Conservation (phyloP, 2,329 filamentous ascomycete species). For the Aspergillus neotritici region DNA sequence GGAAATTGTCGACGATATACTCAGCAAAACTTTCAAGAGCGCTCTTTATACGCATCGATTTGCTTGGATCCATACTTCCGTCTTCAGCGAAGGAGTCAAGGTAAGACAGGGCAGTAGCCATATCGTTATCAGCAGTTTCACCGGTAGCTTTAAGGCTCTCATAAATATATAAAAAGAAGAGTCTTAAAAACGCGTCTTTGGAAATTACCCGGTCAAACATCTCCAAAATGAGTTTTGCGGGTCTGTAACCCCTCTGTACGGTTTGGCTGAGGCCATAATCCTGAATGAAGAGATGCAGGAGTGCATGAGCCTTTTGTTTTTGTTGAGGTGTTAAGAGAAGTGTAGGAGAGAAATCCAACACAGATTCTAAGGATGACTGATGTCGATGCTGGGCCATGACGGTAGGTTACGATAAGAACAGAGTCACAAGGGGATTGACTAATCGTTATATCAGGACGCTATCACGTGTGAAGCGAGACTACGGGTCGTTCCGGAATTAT, state of each 20-base stretch:
- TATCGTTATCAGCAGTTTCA: constrained; percentile 1
- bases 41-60: too few species aligned
- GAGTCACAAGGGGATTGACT: too few species aligned
- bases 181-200: constrained; percentile 15
- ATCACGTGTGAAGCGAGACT: too few species aligned
- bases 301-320: constrained; percentile 5
- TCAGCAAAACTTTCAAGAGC: constrained; percentile 14
- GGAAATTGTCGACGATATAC: constrained; percentile 17
- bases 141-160: constrained; percentile 2
- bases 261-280: constrained; percentile 8
- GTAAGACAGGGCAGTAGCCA: constrained; percentile 6
- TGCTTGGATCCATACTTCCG: constrained; percentile 3
- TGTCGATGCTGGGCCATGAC: background rate
- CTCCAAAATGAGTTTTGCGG: constrained; percentile 11
- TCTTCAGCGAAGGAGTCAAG: constrained; percentile 9
- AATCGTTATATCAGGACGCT: too few species aligned
- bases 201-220: constrained; percentile 12
- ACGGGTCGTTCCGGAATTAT: too few species aligned
- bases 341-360: constrained; percentile 9
- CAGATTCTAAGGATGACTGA: constrained; percentile 9
- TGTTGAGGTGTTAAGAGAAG: constrained; percentile 6
- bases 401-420: too few species aligned
- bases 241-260: constrained; percentile 8
- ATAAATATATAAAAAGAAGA: constrained; percentile 15
- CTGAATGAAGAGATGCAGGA: constrained; percentile 7